Evolutionary conservation across 164 flowering plant genomes (phyloP).

Genomic region (Litsea cubeba): DNA sequence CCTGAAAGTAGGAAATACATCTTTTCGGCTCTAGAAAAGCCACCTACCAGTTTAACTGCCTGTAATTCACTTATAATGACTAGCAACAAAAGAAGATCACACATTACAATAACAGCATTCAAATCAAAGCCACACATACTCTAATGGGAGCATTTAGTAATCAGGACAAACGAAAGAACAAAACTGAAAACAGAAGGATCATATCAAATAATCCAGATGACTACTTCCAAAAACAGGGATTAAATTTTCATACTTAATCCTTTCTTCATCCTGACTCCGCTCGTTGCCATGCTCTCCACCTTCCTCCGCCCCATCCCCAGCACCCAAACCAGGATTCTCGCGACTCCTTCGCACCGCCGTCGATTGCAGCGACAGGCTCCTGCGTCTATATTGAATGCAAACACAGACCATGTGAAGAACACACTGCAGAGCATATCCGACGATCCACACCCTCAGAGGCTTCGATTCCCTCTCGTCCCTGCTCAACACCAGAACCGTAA

Average conservation of each 20-base stretch:
- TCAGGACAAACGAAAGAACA: neutral
- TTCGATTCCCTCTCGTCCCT: conserved; percentile 29
- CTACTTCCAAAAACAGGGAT: neutral
- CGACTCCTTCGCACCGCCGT: neutral
- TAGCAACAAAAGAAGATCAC: no score
- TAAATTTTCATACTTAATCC: conserved; percentile 27
- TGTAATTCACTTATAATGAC: no score
- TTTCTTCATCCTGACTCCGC: conserved; percentile 32
- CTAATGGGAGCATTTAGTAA: neutral
- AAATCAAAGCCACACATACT: no score
- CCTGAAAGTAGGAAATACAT: no score
- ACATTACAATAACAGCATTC: no score
- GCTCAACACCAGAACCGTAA: conserved; percentile 31
- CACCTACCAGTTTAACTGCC: no score
- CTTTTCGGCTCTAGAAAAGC: no score
- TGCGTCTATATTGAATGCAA: conserved; percentile 35
- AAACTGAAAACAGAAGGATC: neutral
- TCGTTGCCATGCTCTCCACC: conserved; percentile 23
- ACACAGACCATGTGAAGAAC: conserved; percentile 44
- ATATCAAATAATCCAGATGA: neutral
- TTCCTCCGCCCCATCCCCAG: conserved; percentile 10
- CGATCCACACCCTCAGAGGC: conserved; percentile 55
- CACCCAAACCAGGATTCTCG: conserved; percentile 13
- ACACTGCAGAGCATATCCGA: conserved; percentile 50
- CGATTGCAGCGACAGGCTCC: conserved; percentile 9